A percentile compares a stretch with the other conserved stretches of the same genome.
Evolutionary conservation across 306 rosid genomes (phyloP).

Genomic region (Rosa persica): DNA sequence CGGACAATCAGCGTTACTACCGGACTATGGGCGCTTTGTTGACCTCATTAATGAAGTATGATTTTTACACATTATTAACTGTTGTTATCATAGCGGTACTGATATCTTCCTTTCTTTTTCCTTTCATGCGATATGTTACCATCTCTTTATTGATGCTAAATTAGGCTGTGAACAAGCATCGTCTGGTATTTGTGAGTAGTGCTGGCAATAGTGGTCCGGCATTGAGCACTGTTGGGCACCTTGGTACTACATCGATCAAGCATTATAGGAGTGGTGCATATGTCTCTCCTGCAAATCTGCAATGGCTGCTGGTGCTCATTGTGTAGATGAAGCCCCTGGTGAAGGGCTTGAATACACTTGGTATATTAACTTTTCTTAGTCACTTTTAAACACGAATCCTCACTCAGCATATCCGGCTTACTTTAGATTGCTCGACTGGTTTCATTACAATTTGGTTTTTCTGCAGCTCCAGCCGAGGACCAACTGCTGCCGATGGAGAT

Average conservation of each 20-base stretch:
- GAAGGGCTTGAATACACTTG: constrained; percentile 98
- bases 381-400: constrained; percentile 13
- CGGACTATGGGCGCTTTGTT: constrained; percentile 97
- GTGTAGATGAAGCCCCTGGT: constrained; percentile 84
- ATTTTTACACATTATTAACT: constrained; percentile 28
- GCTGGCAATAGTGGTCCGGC: constrained; percentile 99
- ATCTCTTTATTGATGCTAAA: constrained; percentile 27
- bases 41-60: constrained; percentile 87
- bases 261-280: constrained; percentile 92
- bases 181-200: constrained; percentile 84
- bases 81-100: constrained; percentile 13
- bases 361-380: constrained; percentile 42
- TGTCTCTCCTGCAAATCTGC: constrained; percentile 91
- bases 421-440: constrained; percentile 18
- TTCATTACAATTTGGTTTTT: constrained; percentile 17
- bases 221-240: constrained; percentile 97
- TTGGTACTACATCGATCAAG: constrained; percentile 75
- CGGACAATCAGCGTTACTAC: constrained; percentile 84
- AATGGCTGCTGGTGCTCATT: constrained; percentile 99
- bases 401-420: not conserved
- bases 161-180: constrained; percentile 89
- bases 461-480: constrained; percentile 99
- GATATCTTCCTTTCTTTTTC: constrained; percentile 8
- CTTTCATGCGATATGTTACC: constrained; percentile 24
- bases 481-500: constrained; percentile 88